Conservation (phyloP, 345 rosid genomes). For the Salix viminalis region DNA sequence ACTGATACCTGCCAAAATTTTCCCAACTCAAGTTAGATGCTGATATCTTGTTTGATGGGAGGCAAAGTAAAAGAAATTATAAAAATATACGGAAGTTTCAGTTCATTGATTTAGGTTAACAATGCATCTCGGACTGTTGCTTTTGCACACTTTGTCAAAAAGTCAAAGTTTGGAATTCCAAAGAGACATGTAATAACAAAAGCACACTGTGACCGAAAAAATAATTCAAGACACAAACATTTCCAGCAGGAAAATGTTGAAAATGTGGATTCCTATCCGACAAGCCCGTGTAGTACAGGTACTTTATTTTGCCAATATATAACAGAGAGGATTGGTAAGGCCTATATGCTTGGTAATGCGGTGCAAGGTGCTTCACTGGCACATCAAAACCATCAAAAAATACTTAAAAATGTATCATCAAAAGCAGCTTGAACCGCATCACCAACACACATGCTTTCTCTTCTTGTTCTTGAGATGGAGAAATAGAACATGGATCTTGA, state of each 20-base stretch:
- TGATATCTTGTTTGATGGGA: not conserved
- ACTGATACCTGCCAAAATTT: conserved; percentile 64
- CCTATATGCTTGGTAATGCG: too few relatives aligned
- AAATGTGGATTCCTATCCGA: not conserved
- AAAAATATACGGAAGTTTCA: not conserved
- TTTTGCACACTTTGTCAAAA: conserved; percentile 4
- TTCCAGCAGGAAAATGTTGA: not conserved
- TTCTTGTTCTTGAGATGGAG: too few relatives aligned
- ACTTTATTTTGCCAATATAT: not conserved
- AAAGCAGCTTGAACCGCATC: too few relatives aligned
- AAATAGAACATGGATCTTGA: too few relatives aligned
- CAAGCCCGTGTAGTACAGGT: not conserved
- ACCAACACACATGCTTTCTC: too few relatives aligned
- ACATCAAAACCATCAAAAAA: too few relatives aligned
- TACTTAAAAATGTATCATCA: too few relatives aligned
- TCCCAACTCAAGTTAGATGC: not conserved
- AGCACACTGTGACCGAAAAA: not conserved
- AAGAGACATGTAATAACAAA: not conserved
- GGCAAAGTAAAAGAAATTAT: not conserved
- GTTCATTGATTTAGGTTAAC: too few relatives aligned
- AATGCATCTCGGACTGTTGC: too few relatives aligned
- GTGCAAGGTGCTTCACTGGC: too few relatives aligned
- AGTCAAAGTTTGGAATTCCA: not conserved
- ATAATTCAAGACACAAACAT: not conserved
- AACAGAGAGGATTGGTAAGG: too few relatives aligned